Percentiles rank a stretch among this genome's conserved stretches.
phyloP scores from a whole-genome alignment of 2,329 filamentous ascomycete species.

The Colletotrichum costaricense region DNA sequence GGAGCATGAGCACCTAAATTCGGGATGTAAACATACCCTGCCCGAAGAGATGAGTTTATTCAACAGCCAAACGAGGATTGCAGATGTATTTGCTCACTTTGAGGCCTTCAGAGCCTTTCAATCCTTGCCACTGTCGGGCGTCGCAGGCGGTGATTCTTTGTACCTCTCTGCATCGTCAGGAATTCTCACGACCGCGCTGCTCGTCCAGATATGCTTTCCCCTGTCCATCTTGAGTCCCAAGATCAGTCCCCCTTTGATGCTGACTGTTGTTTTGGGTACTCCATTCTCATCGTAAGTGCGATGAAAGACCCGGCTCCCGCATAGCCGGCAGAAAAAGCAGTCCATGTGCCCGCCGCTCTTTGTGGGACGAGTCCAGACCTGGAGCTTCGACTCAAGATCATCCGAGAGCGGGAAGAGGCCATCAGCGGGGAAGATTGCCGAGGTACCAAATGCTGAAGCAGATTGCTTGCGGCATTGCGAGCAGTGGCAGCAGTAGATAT shows the following conservation, averaged over 20 bases:
- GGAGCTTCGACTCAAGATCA: constrained; percentile 45
- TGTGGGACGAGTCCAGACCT: constrained; percentile 51
- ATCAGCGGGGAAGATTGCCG: constrained; percentile 53
- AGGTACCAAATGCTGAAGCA: constrained; percentile 57
- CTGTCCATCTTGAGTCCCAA: constrained; percentile 52
- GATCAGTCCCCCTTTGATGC: constrained; percentile 59
- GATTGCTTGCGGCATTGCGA: constrained; percentile 58
- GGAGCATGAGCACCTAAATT: not conserved
- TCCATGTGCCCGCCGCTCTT: constrained; percentile 54
- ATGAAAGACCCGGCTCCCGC: constrained; percentile 61
- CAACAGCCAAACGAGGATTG: not conserved
- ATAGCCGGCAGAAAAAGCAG: constrained; percentile 55
- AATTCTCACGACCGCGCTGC: constrained; percentile 56
- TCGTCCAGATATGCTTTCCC: constrained; percentile 58
- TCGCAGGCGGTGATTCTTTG: constrained; percentile 22
- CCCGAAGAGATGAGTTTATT: not conserved
- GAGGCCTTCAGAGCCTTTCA: not conserved
- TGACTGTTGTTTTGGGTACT: constrained; percentile 48
- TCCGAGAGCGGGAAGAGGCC: constrained; percentile 53
- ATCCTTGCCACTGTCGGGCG: not conserved
- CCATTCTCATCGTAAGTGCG: constrained; percentile 52
- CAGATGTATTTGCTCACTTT: not conserved
- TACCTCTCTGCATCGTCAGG: constrained; percentile 44
- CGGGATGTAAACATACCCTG: not conserved
- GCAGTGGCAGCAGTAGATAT: constrained; percentile 59